Conservation (phyloP, 352 stramenopile species). For the Phytophthora sp. region DNA sequence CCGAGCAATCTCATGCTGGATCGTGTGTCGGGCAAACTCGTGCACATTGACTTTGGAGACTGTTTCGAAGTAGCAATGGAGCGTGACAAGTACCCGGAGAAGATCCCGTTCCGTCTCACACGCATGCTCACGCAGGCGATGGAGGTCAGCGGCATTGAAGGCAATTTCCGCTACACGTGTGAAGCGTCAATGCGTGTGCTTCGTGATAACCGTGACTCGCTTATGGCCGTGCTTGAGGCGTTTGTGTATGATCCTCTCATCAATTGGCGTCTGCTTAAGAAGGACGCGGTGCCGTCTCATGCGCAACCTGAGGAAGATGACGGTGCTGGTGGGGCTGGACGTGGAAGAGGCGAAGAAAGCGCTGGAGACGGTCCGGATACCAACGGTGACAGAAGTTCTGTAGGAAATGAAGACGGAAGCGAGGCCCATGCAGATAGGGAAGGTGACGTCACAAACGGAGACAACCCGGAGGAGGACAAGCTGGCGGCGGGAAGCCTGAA, state of each 20-base stretch:
- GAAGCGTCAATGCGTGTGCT: constrained; percentile 98
- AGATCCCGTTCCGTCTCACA: constrained; percentile 99
- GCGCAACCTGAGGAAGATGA: constrained; percentile 70
- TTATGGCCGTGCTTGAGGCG: constrained; percentile 99
- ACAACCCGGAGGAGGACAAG: constrained; percentile 45
- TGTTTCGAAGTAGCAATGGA: constrained; percentile 99
- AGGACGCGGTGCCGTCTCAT: constrained; percentile 78
- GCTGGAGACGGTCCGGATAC: constrained; percentile 28
- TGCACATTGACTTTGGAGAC: constrained; percentile 99
- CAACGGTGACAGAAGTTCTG: constrained; percentile 27
- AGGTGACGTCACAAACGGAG: constrained; percentile 23
- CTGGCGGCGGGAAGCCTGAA: constrained; percentile 54
- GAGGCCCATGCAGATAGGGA: constrained; percentile 28
- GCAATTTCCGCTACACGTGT: constrained; percentile 99
- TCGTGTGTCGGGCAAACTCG: constrained; percentile 97
- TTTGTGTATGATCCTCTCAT: constrained; percentile 99
- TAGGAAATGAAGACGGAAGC: constrained; percentile 25
- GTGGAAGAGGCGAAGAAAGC: no score
- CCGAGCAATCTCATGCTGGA: constrained; percentile 99
- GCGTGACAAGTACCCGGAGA: constrained; percentile 99
- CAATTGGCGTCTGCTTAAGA: constrained; percentile 97
- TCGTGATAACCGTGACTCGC: constrained; percentile 97
- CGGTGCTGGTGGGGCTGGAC: constrained; percentile 28
- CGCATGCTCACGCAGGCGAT: constrained; percentile 99
- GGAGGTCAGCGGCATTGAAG: constrained; percentile 99